Conservation (phyloP, 805 yeast species). For the Lipomyces japonicus region DNA sequence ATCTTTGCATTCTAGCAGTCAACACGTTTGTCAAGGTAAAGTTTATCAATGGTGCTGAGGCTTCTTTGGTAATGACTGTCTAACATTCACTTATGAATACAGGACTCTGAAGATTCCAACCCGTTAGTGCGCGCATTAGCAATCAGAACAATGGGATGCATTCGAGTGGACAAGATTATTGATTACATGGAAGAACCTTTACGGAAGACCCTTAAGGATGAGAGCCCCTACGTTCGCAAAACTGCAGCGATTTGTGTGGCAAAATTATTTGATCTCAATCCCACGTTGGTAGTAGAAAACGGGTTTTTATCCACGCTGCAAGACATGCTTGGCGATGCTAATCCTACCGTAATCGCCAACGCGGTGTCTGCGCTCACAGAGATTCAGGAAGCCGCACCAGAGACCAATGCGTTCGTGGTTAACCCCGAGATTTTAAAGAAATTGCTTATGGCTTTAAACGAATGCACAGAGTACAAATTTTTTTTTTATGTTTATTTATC, state of each 20-base stretch:
- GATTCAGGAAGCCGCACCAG: slow-evolving; percentile 65
- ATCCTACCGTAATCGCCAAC: slow-evolving; percentile 94
- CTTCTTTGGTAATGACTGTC: not conserved
- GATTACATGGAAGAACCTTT: slow-evolving; percentile 92
- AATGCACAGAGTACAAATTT: slow-evolving; percentile 90
- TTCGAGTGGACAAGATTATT: slow-evolving; percentile 89
- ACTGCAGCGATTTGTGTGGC: slow-evolving; percentile 98
- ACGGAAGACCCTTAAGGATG: slow-evolving; percentile 76
- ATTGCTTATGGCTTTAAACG: slow-evolving; percentile 80
- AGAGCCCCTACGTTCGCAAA: slow-evolving; percentile 94
- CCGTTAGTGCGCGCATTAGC: slow-evolving; percentile 95
- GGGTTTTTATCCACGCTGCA: slow-evolving; percentile 74
- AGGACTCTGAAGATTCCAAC: slow-evolving; percentile 91
- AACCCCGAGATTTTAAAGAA: slow-evolving; percentile 45
- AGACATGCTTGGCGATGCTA: slow-evolving; percentile 71
- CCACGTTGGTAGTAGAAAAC: slow-evolving; percentile 75
- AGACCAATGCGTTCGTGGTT: slow-evolving; percentile 46
- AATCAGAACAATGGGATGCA: slow-evolving; percentile 97
- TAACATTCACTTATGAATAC: not conserved
- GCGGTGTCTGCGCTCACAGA: slow-evolving; percentile 83
- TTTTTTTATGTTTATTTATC: too few species aligned
- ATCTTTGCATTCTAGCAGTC: slow-evolving; percentile 89
- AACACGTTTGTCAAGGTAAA: slow-evolving; percentile 79
- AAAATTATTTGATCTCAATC: slow-evolving; percentile 80
- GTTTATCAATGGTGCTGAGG: not conserved